phyloP scores from a whole-genome alignment of 2,329 filamentous ascomycete species.

The Fusarium sambucinum region DNA sequence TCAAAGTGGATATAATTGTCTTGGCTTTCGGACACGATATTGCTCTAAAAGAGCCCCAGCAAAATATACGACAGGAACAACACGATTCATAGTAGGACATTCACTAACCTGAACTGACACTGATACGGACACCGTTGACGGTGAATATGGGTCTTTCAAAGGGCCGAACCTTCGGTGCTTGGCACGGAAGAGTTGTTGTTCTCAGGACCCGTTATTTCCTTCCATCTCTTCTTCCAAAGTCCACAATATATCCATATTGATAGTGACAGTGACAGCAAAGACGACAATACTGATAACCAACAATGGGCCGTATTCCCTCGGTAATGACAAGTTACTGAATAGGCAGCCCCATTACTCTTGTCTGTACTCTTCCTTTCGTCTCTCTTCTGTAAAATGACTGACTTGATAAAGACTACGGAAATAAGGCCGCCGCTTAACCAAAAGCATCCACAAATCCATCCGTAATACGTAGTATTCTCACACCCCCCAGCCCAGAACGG shows the following conservation, averaged over 20 bases:
- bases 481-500: constrained; percentile 41
- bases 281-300: neutral
- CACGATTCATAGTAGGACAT: neutral
- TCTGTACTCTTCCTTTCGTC: neutral
- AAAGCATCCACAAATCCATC: neutral
- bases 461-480: neutral
- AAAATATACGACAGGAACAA: neutral
- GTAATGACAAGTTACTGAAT: neutral
- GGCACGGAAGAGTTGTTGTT: constrained; percentile 41
- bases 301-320: constrained; percentile 4
- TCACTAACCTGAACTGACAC: neutral
- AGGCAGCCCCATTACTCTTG: neutral
- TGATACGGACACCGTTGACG: neutral
- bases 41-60: constrained; percentile 12
- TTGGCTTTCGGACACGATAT: neutral
- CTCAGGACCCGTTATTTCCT: constrained; percentile 35
- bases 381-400: neutral
- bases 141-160: constrained; percentile 18
- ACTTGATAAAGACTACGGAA: constrained; percentile 11
- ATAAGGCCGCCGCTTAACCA: constrained; percentile 28
- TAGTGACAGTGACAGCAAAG: constrained; percentile 12
- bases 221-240: constrained; percentile 6
- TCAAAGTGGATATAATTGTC: constrained; percentile 13
- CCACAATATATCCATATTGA: constrained; percentile 15
- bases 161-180: constrained; percentile 40